Base-by-base conservation (phyloP, 768 basidiomycete species). In the Leccinum disarticulatum region DNA sequence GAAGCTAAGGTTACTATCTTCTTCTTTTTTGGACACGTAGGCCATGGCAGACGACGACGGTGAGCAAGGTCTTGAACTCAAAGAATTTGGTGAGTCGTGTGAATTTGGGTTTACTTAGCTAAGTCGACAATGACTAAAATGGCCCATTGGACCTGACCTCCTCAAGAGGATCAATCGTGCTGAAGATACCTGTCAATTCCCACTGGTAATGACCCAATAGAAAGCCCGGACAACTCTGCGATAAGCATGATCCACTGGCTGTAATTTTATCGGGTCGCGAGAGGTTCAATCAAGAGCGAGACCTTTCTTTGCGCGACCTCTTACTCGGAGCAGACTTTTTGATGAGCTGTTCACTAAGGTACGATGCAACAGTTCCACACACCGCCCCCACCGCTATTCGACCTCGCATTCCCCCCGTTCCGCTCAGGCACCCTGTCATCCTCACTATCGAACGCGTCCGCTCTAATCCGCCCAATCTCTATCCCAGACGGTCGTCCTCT, bases 11-110 rank as follows among this genome's bases (percentile, higher is more conserved):
- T 92, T 89, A 75, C 83, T 87, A 80, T 97, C 95, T 70, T 98
- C 96, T 77, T 98, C 95, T 81, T 95, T 95, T 82, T 98, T 98
- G 66, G 89, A 93, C 69, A 83, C 81, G 77, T 91, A 88, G 66
- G 87, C 83, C 85, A 91, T 84, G 71, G 77, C 78, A 70, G 83
- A 79, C 60, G 36, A 17, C 14, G 15, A 17, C 7, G 77, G 48
- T 59, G 60, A 61, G 46, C 48, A 51, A 3, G 61, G 61, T 58
- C 56, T 53, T 49, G 61, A 31, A 41, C 57, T 61, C 66, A 33
- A 31, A 38, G 54, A 47, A 19, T 14, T 15, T 50, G 13, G 25
- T 28, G 4, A 28, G 38, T 41, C 38, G 43, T 46, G 43, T 19
- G 43, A 46, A 46, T 19, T 46, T 11, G 19, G 43, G 43, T 46